A percentile compares a stretch with the other conserved stretches of the same genome.
These are phyloP conservation scores for Leccinum subrobustum DNA, from an alignment of 1,284 basidiomycete species.

Conservation along the genomic window DNA sequence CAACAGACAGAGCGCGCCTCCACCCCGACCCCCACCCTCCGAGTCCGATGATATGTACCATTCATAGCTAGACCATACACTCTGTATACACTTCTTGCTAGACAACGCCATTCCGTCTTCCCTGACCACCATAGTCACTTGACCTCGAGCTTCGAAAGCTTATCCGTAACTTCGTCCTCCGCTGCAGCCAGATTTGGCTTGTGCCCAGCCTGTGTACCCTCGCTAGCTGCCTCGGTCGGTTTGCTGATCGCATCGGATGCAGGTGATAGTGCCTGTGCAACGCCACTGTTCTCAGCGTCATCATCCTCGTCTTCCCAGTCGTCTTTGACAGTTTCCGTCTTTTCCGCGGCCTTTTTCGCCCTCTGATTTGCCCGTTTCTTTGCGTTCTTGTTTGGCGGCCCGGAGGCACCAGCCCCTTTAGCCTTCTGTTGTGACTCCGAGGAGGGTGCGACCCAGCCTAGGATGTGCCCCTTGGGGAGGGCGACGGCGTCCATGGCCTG, in stretches of 20 bases:
- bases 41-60: constrained; percentile 10
- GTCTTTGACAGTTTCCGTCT: constrained; percentile 52
- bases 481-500: constrained; percentile 61
- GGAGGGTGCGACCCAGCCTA: constrained; percentile 73
- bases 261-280: neutral
- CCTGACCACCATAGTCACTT: constrained; percentile 12
- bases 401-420: constrained; percentile 27
- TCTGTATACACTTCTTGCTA: constrained; percentile 1
- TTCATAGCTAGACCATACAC: constrained; percentile 26
- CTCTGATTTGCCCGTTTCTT: constrained; percentile 81
- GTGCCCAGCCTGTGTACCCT: constrained; percentile 1
- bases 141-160: constrained; percentile 43
- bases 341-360: constrained; percentile 62
- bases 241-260: neutral
- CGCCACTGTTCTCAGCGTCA: constrained; percentile 26
- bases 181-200: constrained; percentile 4
- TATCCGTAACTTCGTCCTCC: constrained; percentile 39
- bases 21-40: constrained; percentile 31
- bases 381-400: constrained; percentile 52
- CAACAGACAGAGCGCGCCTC: constrained; percentile 37
- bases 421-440: constrained; percentile 33
- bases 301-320: constrained; percentile 79
- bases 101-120: neutral
- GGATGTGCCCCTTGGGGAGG: constrained; percentile 73
- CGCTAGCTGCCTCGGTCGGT: neutral